These are phyloP conservation scores for Xylaria hypoxylon DNA, from an alignment of 2,329 filamentous ascomycete genomes.

Conservation along the genomic window DNA sequence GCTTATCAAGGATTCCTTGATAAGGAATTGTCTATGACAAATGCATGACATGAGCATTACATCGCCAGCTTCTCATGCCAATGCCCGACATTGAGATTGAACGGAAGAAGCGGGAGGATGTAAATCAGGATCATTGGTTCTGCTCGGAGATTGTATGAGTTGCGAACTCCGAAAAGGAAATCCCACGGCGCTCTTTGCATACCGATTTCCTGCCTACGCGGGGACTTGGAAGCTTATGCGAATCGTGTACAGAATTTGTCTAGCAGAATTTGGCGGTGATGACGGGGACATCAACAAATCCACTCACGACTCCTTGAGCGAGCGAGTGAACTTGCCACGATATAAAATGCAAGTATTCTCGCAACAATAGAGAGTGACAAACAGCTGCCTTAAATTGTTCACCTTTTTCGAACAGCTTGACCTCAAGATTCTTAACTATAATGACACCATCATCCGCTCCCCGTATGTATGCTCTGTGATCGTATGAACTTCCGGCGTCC, in stretches of 20 bases:
- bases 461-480: conserved; percentile 12
- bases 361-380: not conserved
- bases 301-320: not conserved
- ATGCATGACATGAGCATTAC: not conserved
- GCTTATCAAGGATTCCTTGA: no score
- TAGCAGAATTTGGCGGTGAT: not conserved
- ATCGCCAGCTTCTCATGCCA: not conserved
- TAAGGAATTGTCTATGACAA: not conserved
- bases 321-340: not conserved
- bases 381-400: not conserved
- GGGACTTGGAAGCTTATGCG: not conserved
- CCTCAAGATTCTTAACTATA: not conserved
- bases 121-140: not conserved
- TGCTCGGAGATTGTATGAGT: conserved; percentile 29
- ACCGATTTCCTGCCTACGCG: conserved; percentile 2
- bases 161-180: conserved; percentile 33
- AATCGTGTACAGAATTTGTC: not conserved
- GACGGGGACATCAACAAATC: not conserved
- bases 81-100: not conserved
- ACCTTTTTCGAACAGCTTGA: not conserved
- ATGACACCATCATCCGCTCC: conserved; percentile 32
- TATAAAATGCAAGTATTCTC: conserved; percentile 1
- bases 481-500: not conserved
- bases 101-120: not conserved
- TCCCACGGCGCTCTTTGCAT: not conserved